Percentiles rank a stretch among this genome's conserved stretches.
phyloP scores from a whole-genome alignment of 106 monocot genomes.

The Dendrobium nobile region DNA sequence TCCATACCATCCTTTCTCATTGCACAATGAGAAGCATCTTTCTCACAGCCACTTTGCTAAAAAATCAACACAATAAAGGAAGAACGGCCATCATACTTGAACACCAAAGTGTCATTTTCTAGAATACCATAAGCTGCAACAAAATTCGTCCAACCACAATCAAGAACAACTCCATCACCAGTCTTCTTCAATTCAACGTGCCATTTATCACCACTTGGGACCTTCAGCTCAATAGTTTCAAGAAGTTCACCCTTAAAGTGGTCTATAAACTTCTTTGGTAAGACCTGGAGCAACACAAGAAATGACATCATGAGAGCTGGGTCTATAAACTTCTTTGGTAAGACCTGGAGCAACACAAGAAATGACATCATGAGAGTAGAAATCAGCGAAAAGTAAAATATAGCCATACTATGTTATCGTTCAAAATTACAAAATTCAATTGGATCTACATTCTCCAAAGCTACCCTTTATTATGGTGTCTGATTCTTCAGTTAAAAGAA shows the following conservation, averaged over 20 bases:
- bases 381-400: background rate
- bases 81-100: constrained; percentile 21
- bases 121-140: constrained; percentile 14
- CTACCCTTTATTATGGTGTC: background rate
- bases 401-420: background rate
- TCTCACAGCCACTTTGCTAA: constrained; percentile 20
- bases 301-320: too few species aligned
- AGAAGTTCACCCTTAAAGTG: constrained; percentile 6
- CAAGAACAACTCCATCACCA: constrained; percentile 5
- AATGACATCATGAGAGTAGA: background rate
- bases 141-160: constrained; percentile 28
- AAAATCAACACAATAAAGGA: constrained; percentile 22
- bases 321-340: constrained; percentile 19
- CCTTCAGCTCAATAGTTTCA: constrained; percentile 18
- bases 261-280: too few species aligned
- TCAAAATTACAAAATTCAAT: background rate
- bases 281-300: too few species aligned
- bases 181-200: constrained; percentile 14
- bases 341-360: background rate
- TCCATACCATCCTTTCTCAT: constrained; percentile 1
- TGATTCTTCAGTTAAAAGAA: background rate
- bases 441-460: background rate
- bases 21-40: constrained; percentile 12
- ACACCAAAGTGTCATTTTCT: constrained; percentile 20
- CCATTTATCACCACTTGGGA: constrained; percentile 18